phyloP scores from a whole-genome alignment of 192 early-diverging fungal genomes.

The Phlyctochytrium planicorne region DNA sequence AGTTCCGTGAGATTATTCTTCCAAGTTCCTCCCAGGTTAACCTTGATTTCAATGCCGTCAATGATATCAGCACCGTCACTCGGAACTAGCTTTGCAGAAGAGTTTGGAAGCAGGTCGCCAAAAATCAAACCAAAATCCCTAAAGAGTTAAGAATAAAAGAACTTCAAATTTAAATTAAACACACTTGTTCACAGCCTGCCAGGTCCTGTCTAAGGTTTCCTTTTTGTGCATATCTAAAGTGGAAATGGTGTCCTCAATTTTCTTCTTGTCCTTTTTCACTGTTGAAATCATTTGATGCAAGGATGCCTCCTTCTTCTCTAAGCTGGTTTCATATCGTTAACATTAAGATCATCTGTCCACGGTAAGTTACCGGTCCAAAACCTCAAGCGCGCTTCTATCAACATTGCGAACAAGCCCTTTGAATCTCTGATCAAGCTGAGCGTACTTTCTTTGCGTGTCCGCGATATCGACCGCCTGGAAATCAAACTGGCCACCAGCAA shows the following conservation, averaged over 20 bases:
- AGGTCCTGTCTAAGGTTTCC: constrained; percentile 85
- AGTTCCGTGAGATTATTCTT: constrained; percentile 95
- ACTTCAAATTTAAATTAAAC: constrained; percentile 10
- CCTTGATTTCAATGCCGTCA: constrained; percentile 90
- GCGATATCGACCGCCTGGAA: constrained; percentile 73
- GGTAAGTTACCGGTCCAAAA: constrained; percentile 75
- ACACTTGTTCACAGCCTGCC: constrained; percentile 84
- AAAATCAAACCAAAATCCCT: constrained; percentile 97
- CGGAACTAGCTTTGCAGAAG: constrained; percentile 82
- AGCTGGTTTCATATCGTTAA: constrained; percentile 40
- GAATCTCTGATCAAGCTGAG: constrained; percentile 75
- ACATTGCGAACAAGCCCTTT: constrained; percentile 80
- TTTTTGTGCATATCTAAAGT: constrained; percentile 88
- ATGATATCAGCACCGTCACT: constrained; percentile 78
- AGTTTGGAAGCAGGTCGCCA: constrained; percentile 89
- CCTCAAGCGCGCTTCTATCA: constrained; percentile 93
- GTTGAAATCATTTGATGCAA: constrained; percentile 86
- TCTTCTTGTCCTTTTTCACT: constrained; percentile 88
- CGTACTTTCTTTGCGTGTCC: constrained; percentile 71
- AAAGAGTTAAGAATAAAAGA: constrained; percentile 3
- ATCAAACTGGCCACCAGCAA: constrained; percentile 78
- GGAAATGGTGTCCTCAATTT: constrained; percentile 91
- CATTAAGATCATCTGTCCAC: constrained; percentile 7
- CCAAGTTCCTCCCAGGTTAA: constrained; percentile 95
- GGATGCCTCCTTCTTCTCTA: constrained; percentile 85